A percentile compares a stretch with the other conserved stretches of the same genome.
phyloP scores from a whole-genome alignment of 768 basidiomycete genomes.

The Calocybe cyanea region DNA sequence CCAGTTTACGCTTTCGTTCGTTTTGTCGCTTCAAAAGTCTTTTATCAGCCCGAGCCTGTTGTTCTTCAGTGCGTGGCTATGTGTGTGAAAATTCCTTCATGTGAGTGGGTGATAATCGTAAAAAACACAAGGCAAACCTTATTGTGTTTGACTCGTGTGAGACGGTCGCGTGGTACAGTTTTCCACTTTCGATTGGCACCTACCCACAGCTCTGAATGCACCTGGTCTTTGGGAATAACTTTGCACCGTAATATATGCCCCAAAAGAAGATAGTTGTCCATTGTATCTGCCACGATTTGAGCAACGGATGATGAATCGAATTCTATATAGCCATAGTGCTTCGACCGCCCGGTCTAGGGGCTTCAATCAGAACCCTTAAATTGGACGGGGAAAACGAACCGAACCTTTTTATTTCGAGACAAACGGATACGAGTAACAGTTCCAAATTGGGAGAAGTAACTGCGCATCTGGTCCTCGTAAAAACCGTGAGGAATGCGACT shows the following conservation, averaged over 20 bases:
- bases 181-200: slow-evolving; percentile 96
- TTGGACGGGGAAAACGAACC: background rate
- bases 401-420: slow-evolving; percentile 90
- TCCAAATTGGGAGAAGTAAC: slow-evolving; percentile 95
- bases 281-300: slow-evolving; percentile 94
- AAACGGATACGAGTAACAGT: slow-evolving; percentile 82
- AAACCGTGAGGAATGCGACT: slow-evolving; percentile 96
- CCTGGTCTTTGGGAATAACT: slow-evolving; percentile 81
- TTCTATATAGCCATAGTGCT: slow-evolving; percentile 97
- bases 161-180: slow-evolving; percentile 64
- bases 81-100: slow-evolving; percentile 2
- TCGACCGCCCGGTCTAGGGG: slow-evolving; percentile 84
- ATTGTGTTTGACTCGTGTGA: slow-evolving; percentile 74
- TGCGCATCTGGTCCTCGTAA: slow-evolving; percentile 90
- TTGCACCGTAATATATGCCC: slow-evolving; percentile 93
- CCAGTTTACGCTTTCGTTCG: slow-evolving; percentile 74
- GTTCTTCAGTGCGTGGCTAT: slow-evolving; percentile 70
- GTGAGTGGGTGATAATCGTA: background rate
- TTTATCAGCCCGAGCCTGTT: slow-evolving; percentile 60
- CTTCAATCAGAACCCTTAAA: background rate
- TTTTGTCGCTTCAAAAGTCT: slow-evolving; percentile 75
- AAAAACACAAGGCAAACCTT: slow-evolving; percentile 48
- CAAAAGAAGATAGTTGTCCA: slow-evolving; percentile 97
- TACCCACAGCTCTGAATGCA: slow-evolving; percentile 93
- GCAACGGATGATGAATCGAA: slow-evolving; percentile 88